A percentile compares a stretch with the other conserved stretches of the same genome.
phyloP scores from a whole-genome alignment of 1,284 basidiomycete genomes.

The Waitea zeae region DNA sequence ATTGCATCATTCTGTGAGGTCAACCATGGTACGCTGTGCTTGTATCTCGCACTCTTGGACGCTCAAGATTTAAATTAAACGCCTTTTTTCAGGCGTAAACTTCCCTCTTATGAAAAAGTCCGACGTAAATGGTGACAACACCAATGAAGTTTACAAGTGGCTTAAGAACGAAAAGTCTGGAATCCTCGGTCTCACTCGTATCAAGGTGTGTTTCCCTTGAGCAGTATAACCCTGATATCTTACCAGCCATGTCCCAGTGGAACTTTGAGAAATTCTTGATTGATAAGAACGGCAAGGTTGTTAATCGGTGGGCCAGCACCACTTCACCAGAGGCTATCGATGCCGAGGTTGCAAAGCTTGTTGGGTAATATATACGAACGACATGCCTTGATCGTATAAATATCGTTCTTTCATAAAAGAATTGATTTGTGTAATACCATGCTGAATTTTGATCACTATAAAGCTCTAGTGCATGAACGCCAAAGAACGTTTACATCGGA shows the following conservation, averaged over 20 bases:
- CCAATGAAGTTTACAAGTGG: conserved; percentile 75
- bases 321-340: conserved; percentile 57
- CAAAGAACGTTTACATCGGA: no score
- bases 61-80: no score
- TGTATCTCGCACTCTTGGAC: no score
- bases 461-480: no score
- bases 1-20: conserved; percentile 51
- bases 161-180: conserved; percentile 70
- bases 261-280: conserved; percentile 69
- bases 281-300: conserved; percentile 55
- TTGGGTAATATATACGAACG: no score
- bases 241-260: conserved; percentile 29
- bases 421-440: no score
- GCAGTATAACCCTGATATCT: background rate
- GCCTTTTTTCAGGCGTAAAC: no score
- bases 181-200: conserved; percentile 52
- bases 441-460: no score
- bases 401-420: no score
- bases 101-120: conserved; percentile 81
- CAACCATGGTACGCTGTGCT: no score
- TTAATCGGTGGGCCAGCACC: conserved; percentile 67
- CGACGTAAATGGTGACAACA: conserved; percentile 76
- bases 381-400: no score
- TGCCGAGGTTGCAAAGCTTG: conserved; percentile 42
- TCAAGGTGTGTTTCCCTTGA: conserved; percentile 41